Conservation (phyloP, 2,329 filamentous ascomycete species). For the Aspergillus fructus region DNA sequence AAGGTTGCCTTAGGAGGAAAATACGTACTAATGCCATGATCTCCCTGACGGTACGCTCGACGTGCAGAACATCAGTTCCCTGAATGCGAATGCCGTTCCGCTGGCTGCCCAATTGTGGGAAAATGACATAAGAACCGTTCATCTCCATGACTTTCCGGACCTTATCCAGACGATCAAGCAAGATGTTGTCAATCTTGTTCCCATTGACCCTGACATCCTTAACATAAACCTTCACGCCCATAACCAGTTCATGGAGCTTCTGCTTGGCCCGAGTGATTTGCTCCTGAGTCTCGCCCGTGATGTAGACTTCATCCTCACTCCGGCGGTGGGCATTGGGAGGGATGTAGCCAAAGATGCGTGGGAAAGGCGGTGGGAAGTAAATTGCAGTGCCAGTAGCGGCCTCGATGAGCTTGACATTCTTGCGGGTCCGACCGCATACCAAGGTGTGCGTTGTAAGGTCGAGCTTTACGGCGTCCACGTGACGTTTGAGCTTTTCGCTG, state of each 20-base stretch:
- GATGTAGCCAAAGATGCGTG: slow-evolving; percentile 84
- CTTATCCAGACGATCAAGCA: slow-evolving; percentile 89
- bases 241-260: slow-evolving; percentile 82
- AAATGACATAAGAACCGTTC: slow-evolving; percentile 92
- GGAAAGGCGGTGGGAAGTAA: slow-evolving; percentile 95
- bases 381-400: slow-evolving; percentile 94
- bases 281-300: slow-evolving; percentile 84
- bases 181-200: slow-evolving; percentile 90
- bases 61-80: slow-evolving; percentile 87
- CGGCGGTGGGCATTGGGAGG: slow-evolving; percentile 78
- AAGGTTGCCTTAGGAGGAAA: not conserved
- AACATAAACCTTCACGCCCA: slow-evolving; percentile 77
- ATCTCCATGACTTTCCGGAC: slow-evolving; percentile 97
- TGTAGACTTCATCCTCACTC: slow-evolving; percentile 87
- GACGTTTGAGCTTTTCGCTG: slow-evolving; percentile 49
- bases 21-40: slow-evolving; percentile 83
- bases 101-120: slow-evolving; percentile 83
- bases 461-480: slow-evolving; percentile 75
- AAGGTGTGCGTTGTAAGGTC: slow-evolving; percentile 87
- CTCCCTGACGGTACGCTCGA: slow-evolving; percentile 91
- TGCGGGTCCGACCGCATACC: slow-evolving; percentile 87
- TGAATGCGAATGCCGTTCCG: slow-evolving; percentile 85
- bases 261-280: slow-evolving; percentile 86
- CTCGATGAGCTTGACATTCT: slow-evolving; percentile 98
- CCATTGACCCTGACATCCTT: slow-evolving; percentile 90